Evolutionary conservation across 805 yeast species (phyloP).

Genomic region (Scheffersomyces stipitis): DNA sequence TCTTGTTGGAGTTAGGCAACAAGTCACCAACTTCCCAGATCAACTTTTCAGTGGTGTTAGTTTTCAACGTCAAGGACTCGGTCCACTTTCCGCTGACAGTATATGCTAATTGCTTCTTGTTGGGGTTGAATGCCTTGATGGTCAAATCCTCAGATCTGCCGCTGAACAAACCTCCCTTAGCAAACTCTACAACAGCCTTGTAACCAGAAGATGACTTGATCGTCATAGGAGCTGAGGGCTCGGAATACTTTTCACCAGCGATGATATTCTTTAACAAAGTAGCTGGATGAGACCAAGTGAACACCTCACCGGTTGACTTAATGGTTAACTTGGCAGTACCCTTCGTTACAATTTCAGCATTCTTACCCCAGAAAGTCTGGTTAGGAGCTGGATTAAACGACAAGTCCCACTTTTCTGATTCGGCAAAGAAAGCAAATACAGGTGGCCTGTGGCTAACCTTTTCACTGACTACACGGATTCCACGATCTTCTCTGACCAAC

Average conservation of each 20-base stretch:
- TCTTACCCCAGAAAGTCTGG: slow-evolving; percentile 95
- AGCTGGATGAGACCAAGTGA: slow-evolving; percentile 80
- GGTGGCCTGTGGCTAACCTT: slow-evolving; percentile 89
- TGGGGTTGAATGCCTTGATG: slow-evolving; percentile 42
- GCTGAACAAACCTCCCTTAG: slow-evolving; percentile 81
- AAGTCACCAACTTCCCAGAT: slow-evolving; percentile 76
- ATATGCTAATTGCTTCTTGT: slow-evolving; percentile 38
- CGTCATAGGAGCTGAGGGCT: slow-evolving; percentile 71
- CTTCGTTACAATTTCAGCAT: slow-evolving; percentile 74
- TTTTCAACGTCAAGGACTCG: slow-evolving; percentile 49
- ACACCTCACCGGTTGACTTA: slow-evolving; percentile 64
- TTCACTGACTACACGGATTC: slow-evolving; percentile 73
- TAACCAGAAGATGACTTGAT: slow-evolving; percentile 69
- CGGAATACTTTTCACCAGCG: slow-evolving; percentile 93
- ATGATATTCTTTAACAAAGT: slow-evolving; percentile 80
- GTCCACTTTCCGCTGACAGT: slow-evolving; percentile 85
- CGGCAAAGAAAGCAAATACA: slow-evolving; percentile 78
- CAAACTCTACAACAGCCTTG: slow-evolving; percentile 70
- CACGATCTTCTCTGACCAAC: slow-evolving; percentile 78
- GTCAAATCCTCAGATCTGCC: slow-evolving; percentile 69
- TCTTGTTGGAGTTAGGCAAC: slow-evolving; percentile 54
- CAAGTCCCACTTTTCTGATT: slow-evolving; percentile 68
- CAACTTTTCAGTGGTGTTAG: slow-evolving; percentile 38
- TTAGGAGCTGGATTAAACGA: slow-evolving; percentile 66
- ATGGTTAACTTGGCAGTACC: slow-evolving; percentile 65